These are phyloP conservation scores for Lobulomyces angularis DNA, from an alignment of 192 early-diverging fungal genomes.

Conservation along the genomic window DNA sequence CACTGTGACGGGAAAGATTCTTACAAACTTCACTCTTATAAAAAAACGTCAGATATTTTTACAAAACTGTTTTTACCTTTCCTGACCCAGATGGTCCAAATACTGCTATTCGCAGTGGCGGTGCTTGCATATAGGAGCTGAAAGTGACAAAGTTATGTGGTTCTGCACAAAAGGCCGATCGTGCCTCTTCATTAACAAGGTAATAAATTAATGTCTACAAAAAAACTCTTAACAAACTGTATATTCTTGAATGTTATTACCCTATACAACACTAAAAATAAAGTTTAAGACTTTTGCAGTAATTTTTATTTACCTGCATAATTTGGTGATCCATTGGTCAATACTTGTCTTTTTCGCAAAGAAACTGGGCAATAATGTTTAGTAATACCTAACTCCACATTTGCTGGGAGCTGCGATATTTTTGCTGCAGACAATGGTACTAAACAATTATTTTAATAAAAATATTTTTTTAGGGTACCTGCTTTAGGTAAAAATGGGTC, in stretches of 20 bases:
- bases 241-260: too few relatives aligned
- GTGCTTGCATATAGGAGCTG: slow-evolving; percentile 3
- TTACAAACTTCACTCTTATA: too few relatives aligned
- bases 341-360: slow-evolving; percentile 16
- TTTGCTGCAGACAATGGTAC: slow-evolving; percentile 2
- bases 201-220: slow-evolving; percentile 23
- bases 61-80: slow-evolving; percentile 2
- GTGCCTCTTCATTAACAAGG: slow-evolving; percentile 25
- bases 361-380: slow-evolving; percentile 39
- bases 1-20: too few relatives aligned
- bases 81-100: slow-evolving; percentile 1
- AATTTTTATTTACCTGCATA: slow-evolving; percentile 24
- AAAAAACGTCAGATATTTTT: too few relatives aligned
- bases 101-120: slow-evolving; percentile 1
- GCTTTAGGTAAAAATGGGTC: slow-evolving; percentile 37
- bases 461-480: not conserved
- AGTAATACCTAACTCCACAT: slow-evolving; percentile 26
- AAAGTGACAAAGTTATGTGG: slow-evolving; percentile 28
- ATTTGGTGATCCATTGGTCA: slow-evolving; percentile 22
- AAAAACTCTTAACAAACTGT: too few relatives aligned
- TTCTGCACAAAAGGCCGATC: slow-evolving; percentile 20
- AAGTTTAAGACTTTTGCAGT: too few relatives aligned
- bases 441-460: not conserved
- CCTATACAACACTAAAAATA: too few relatives aligned
- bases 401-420: slow-evolving; percentile 14